These are phyloP conservation scores for Trichoderma virens DNA, from an alignment of 495 filamentous ascomycete genomes.

Conservation along the genomic window DNA sequence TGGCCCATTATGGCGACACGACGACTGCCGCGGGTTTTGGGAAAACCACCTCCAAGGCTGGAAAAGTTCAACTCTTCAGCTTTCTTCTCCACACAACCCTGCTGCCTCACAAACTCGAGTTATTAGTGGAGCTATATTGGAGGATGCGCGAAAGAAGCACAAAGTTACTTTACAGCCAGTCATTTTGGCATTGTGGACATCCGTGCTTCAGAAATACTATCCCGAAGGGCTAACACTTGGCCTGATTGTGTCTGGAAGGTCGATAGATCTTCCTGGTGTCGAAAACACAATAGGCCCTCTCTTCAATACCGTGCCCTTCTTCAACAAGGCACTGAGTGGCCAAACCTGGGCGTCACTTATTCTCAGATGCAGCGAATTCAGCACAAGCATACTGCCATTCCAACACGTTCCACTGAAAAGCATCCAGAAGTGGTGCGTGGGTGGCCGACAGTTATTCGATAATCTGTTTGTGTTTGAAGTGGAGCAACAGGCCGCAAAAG, in stretches of 20 bases:
- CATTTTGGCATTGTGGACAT: constrained; percentile 62
- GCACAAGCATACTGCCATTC: constrained; percentile 49
- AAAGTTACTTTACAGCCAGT: constrained; percentile 70
- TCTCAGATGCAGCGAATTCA: constrained; percentile 51
- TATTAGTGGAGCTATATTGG: constrained; percentile 27
- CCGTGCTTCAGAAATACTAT: constrained; percentile 38
- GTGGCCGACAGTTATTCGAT: constrained; percentile 62
- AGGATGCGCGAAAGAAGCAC: constrained; percentile 43
- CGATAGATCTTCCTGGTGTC: constrained; percentile 54
- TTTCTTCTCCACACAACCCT: background rate
- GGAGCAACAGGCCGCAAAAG: constrained; percentile 19
- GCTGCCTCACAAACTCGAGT: constrained; percentile 17
- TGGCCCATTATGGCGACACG: constrained; percentile 49
- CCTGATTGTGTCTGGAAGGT: constrained; percentile 61
- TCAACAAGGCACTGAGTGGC: constrained; percentile 35
- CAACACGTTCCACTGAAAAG: constrained; percentile 67
- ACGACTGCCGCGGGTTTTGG: constrained; percentile 62
- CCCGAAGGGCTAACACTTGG: constrained; percentile 44
- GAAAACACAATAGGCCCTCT: constrained; percentile 73
- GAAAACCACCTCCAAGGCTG: constrained; percentile 28
- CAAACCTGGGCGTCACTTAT: constrained; percentile 47
- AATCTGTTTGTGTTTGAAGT: constrained; percentile 80
- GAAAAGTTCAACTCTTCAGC: background rate
- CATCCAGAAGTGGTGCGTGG: constrained; percentile 60
- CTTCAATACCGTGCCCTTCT: constrained; percentile 83